Evolutionary conservation across 2,329 filamentous ascomycete species (phyloP), one percentile per base, ranked within the genome.

Genomic region (Penicillium janthinellum): DNA sequence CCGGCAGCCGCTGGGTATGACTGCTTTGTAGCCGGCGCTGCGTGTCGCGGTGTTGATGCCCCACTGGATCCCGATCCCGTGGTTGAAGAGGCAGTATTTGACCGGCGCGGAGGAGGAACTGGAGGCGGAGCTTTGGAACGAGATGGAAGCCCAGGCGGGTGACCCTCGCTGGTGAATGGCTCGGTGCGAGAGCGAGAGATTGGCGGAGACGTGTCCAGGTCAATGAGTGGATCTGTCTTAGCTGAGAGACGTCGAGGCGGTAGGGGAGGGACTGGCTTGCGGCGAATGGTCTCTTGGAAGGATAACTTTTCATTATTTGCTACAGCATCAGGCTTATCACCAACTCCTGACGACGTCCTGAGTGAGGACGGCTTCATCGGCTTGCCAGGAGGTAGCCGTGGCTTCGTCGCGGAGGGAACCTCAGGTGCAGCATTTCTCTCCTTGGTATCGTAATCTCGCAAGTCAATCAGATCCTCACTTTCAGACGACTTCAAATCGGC

Each of bases 321-420:
- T n/a, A 22, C 39, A 12, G 47, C 3, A 17, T 44, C 41, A 34
- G 25, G n/a, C 20, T 59, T 17, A 41, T 73, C 70, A 45, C 62
- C 56, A 7, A 66, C 64, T 3, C 59, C 72, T 11, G 73, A 68
- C 15, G 71, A 68, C 14, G 75, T 75, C n/a, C 76, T 74, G 41
- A 80, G 64, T 39, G 74, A 71, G 15, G 72, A 75, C 49, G 79
- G 80, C 63, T 81, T 82, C 12, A 73, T 74, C 31, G 80, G 80
- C 61, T 77, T 78, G 4, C 69, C 64, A n/a, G 79, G 80, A 15
- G 76, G 74, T 34, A 63, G 58, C 50, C 72, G 70, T 57, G 59
- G 41, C 11, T 61, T 67, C 10, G 64, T 25, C 28, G 61, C 61
- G 17, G 67, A 64, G 14, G 59, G 65, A 7, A 67, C 38, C n/a